Conservation (phyloP, 495 filamentous ascomycete species). For the Aspergillus sclerotioniger region DNA sequence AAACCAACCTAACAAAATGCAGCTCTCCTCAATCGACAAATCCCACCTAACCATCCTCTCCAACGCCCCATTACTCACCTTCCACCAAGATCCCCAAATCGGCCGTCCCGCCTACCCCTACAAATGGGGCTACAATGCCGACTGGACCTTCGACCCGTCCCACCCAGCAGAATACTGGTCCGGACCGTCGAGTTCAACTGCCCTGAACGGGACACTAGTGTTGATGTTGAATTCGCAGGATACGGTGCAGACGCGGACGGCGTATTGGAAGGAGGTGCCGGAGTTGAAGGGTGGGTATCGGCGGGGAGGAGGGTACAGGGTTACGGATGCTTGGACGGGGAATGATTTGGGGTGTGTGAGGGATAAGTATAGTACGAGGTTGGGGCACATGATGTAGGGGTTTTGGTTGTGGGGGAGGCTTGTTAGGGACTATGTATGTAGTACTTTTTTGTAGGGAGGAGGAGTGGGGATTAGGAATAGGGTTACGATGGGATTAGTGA, state of each 20-base stretch:
- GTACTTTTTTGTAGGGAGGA: background rate
- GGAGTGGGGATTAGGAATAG: background rate
- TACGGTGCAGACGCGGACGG: conserved; percentile 35
- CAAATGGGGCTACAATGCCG: conserved; percentile 62
- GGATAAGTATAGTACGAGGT: conserved; percentile 29
- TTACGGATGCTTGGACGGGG: conserved; percentile 56
- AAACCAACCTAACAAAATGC: conserved; percentile 7
- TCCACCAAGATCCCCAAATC: conserved; percentile 57
- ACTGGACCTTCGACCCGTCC: conserved; percentile 59
- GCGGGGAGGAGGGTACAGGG: conserved; percentile 36
- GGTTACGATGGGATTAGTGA: too few relatives aligned
- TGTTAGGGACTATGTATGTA: conserved; percentile 21
- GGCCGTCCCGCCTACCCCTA: conserved; percentile 58
- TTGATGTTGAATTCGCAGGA: conserved; percentile 52
- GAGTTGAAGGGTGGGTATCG: conserved; percentile 33
- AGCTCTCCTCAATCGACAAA: conserved; percentile 44
- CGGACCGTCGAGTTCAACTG: conserved; percentile 50
- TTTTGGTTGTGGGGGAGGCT: conserved; percentile 35
- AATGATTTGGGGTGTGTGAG: conserved; percentile 47
- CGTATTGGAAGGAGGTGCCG: conserved; percentile 54
- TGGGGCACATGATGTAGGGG: conserved; percentile 52
- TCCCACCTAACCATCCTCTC: conserved; percentile 53
- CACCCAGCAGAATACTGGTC: conserved; percentile 63
- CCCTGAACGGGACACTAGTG: conserved; percentile 47
- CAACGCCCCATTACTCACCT: conserved; percentile 57